phyloP scores from a whole-genome alignment of 139 green algal species.

The Chlamydomonas applanata region DNA sequence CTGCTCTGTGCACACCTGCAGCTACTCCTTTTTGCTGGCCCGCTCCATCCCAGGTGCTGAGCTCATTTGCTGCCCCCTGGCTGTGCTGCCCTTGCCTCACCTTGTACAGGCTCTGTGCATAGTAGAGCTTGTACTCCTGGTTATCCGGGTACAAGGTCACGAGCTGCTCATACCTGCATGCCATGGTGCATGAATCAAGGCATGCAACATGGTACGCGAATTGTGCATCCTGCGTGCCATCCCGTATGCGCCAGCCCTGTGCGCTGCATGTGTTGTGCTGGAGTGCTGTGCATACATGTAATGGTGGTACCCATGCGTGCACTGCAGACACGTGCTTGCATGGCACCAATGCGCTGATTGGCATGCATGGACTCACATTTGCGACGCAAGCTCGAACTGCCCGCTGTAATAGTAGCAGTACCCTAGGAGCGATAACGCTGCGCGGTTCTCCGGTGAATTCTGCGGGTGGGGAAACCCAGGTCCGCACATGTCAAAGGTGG shows the following conservation, averaged over 20 bases:
- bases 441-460: slow-evolving; percentile 58
- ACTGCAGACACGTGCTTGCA: not conserved
- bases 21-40: no score
- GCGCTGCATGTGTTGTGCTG: no score
- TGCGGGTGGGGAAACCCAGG: slow-evolving; percentile 19
- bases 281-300: no score
- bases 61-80: no score
- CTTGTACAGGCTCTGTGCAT: slow-evolving; percentile 72
- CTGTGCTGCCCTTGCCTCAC: slow-evolving; percentile 23
- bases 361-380: slow-evolving; percentile 49
- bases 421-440: slow-evolving; percentile 68
- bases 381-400: slow-evolving; percentile 56
- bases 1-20: no score
- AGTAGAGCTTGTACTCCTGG: slow-evolving; percentile 68
- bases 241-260: no score
- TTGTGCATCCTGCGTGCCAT: no score
- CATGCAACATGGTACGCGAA: not conserved
- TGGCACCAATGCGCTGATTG: not conserved
- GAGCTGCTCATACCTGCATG: slow-evolving; percentile 64
- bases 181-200: no score
- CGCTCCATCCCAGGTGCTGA: no score
- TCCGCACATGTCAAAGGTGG: not conserved
- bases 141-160: slow-evolving; percentile 44
- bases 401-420: slow-evolving; percentile 73
- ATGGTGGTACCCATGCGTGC: no score